Evolutionary conservation across 768 basidiomycete genomes (phyloP), one percentile per base, ranked within the genome.

Genomic region (Mycena rosella): DNA sequence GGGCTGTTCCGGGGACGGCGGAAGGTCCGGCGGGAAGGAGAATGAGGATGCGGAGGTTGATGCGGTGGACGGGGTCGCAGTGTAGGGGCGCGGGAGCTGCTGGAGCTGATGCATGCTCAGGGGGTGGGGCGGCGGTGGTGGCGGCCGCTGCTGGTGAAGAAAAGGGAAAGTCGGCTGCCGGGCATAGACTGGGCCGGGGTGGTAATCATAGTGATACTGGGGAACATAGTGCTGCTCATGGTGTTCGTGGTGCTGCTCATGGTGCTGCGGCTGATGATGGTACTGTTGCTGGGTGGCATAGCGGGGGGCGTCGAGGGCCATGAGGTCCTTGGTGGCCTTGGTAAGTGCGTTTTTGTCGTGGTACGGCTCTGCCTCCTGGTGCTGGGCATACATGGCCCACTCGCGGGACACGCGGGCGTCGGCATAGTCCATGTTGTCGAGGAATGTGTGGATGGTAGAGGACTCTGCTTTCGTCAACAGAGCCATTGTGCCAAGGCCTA

Each of bases 241-340:
- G n/a, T n/a, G n/a, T n/a, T n/a, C n/a, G 26, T 70, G 44, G 3
- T 72, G 66, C 27, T 69, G 52, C 9, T 68, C 72, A 38, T 73
- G 70, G 55, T 71, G 64, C 30, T 53, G 55, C 42, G 68, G 67
- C n/a, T 71, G 67, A 36, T 65, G 70, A n/a, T 54, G 51, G 48
- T 69, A 68, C 30, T 66, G 68, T 65, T 70, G 69, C 67, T 70
- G 69, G 30, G 62, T 63, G 62, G 83, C 81, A n/a, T 68, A 88
- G 9, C 74, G 78, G 17, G 78, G 82, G 29, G 81, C 71, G 65
- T 91, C 91, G 29, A 94, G 83, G 5, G 91, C 83, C 89, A 95
- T 93, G 48, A 95, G 87, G 77, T 94, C 92, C 77, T 92, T 93
- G 0, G 93, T 95, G 0, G 93, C 93, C 78, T 91, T 91, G 59